Base-by-base conservation (phyloP, 1,284 basidiomycete species). In the Mycena sp. region DNA sequence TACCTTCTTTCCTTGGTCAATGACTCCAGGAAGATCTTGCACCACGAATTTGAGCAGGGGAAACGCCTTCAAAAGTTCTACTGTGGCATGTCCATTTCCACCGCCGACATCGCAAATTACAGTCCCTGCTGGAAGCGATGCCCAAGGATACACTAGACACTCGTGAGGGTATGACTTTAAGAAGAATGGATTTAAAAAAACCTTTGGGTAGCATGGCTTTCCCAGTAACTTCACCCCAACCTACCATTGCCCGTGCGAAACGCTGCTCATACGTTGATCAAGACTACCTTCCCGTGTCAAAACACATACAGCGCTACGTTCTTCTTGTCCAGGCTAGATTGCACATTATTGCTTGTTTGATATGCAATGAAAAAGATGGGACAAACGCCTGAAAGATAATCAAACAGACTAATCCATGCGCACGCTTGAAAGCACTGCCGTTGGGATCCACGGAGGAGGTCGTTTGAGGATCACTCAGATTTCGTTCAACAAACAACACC, bases 31-130 rank as follows among this genome's bases (percentile, higher is more conserved):
- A 4, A 80, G 65, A 62, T 87, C 86, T 68, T 86, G 85, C 6
- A 85, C 59, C 4, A 77, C 73, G 16, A 83, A 67, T 35, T 76
- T 76, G 25, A 87, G 65, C 14, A 81, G 75, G 0, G 83, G 80
- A 49, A 78, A 75, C 10, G 68, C 69, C 63, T 77, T 80, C 0
- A 77, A 65, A 2, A 87, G 74, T 17, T 75, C 73, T 14, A 84
- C 70, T 4, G 79, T 74, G 14, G 81, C 71, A 25, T 76, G 69
- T 0, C 85, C 85, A 29, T 78, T 70, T 1, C 83, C 79, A 0
- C 81, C 77, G 3, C 82, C 85, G 12, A 87, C 74, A 68, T 87
- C 85, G 29, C 81, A 82, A 12, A 87, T 62, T 0, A 74, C 75
- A 0, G 79, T 73, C 7, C 72, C 74, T 1, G 67, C 21, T 9